Conservation (phyloP, 2,329 filamentous ascomycete species). For the Phymatotrichopsis omnivora region DNA sequence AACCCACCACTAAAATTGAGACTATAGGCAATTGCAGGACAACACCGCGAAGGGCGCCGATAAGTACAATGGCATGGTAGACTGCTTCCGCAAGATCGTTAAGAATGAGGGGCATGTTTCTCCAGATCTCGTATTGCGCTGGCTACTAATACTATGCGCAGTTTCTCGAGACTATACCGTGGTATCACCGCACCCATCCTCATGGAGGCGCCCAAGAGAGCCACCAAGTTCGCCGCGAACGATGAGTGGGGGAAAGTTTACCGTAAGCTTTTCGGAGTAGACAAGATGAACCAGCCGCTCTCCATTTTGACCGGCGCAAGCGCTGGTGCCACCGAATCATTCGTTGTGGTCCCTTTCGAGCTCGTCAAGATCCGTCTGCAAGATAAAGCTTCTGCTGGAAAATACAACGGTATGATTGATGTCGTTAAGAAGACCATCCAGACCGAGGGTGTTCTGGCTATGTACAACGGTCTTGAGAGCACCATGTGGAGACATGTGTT, state of each 20-base stretch:
- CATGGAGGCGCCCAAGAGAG: conserved; percentile 95
- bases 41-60: conserved; percentile 61
- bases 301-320: conserved; percentile 89
- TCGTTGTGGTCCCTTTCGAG: conserved; percentile 97
- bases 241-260: conserved; percentile 97
- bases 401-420: conserved; percentile 74
- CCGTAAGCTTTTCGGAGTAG: conserved; percentile 69
- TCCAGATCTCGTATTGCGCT: conserved; percentile 1
- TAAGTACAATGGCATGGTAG: conserved; percentile 90
- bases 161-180: conserved; percentile 82
- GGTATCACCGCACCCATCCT: conserved; percentile 92
- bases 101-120: conserved; percentile 73
- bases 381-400: conserved; percentile 84
- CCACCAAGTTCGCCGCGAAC: conserved; percentile 98
- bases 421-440: conserved; percentile 71
- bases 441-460: conserved; percentile 70
- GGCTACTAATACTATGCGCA: conserved; percentile 35
- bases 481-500: conserved; percentile 92
- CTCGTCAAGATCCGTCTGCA: conserved; percentile 97
- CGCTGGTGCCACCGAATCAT: conserved; percentile 87
- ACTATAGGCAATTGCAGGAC: conserved; percentile 70
- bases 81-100: conserved; percentile 97
- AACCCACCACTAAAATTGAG: conserved; percentile 3
- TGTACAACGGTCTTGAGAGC: conserved; percentile 95
- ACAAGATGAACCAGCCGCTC: conserved; percentile 83